Evolutionary conservation across 805 yeast genomes (phyloP).

Genomic region (Kodamaea kaohsiungensis): DNA sequence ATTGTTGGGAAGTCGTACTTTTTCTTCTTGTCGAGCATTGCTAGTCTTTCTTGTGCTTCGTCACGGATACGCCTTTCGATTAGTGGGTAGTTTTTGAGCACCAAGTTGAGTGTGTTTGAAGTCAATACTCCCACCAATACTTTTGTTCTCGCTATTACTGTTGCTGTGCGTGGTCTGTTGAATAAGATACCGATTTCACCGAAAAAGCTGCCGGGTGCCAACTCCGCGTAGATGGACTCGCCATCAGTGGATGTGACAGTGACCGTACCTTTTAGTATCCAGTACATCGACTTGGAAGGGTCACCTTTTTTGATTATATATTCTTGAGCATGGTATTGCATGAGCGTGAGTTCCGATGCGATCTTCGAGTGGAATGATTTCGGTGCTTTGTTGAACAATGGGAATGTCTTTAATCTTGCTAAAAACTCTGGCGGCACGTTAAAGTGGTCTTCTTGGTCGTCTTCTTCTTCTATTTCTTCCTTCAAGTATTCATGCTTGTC

Average conservation of each 20-base stretch:
- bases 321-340: conserved; percentile 67
- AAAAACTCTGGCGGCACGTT: conserved; percentile 56
- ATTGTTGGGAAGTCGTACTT: conserved; percentile 39
- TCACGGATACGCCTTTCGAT: conserved; percentile 71
- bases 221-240: conserved; percentile 70
- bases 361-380: conserved; percentile 60
- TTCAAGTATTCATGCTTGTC: neutral
- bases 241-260: conserved; percentile 79
- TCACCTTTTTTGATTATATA: conserved; percentile 72
- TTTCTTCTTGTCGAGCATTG: conserved; percentile 65
- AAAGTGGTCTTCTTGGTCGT: conserved; percentile 13
- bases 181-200: conserved; percentile 80
- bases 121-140: conserved; percentile 71
- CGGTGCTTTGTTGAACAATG: conserved; percentile 69
- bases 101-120: conserved; percentile 57
- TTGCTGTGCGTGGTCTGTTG: conserved; percentile 76
- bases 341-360: conserved; percentile 55
- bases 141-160: conserved; percentile 68
- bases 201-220: conserved; percentile 67
- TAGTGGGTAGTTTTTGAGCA: conserved; percentile 61
- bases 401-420: conserved; percentile 54
- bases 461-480: conserved; percentile 12
- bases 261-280: conserved; percentile 76
- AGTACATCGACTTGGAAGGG: conserved; percentile 73
- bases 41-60: conserved; percentile 76